A percentile compares a stretch with the other conserved stretches of the same genome.
Conservation (phyloP, 768 basidiomycete species). For the Pisolithus microcarpus region DNA sequence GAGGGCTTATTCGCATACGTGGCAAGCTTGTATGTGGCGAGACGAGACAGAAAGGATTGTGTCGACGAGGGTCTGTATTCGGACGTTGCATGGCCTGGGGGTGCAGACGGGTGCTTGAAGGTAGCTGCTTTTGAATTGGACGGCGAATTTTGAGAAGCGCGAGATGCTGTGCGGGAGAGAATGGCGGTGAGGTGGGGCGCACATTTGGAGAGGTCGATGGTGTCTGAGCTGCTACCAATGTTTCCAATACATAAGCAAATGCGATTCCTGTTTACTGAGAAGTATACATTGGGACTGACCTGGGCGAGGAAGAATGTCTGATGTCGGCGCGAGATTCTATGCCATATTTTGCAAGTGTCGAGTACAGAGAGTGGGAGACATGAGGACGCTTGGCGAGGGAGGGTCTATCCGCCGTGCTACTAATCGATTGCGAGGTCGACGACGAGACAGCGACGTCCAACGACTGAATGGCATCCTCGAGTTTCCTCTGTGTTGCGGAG, state of each 20-base stretch:
- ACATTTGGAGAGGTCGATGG: slow-evolving; percentile 39
- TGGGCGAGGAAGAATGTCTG: slow-evolving; percentile 20
- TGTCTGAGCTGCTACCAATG: slow-evolving; percentile 3
- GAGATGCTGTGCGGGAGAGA: slow-evolving; percentile 55
- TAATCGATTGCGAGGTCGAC: slow-evolving; percentile 11
- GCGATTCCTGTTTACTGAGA: background rate
- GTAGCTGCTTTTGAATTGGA: slow-evolving; percentile 42
- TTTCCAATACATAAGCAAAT: background rate
- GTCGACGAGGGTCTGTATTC: slow-evolving; percentile 78
- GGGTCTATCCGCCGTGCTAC: slow-evolving; percentile 19
- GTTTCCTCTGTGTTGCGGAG: slow-evolving; percentile 50
- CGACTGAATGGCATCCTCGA: slow-evolving; percentile 71
- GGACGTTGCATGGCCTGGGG: slow-evolving; percentile 27
- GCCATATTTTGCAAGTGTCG: slow-evolving; percentile 73
- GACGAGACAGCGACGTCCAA: slow-evolving; percentile 57
- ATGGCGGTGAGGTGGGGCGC: slow-evolving; percentile 70
- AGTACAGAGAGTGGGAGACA: slow-evolving; percentile 59
- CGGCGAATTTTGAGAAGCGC: slow-evolving; percentile 15
- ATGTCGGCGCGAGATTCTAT: slow-evolving; percentile 46
- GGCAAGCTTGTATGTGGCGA: slow-evolving; percentile 69
- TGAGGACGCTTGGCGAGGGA: slow-evolving; percentile 47
- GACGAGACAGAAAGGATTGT: slow-evolving; percentile 62
- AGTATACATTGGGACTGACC: slow-evolving; percentile 9
- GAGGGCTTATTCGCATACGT: slow-evolving; percentile 77
- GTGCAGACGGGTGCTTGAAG: slow-evolving; percentile 33